phyloP scores from a whole-genome alignment of 1,139 yeast species.

The Spathaspora sp. region DNA sequence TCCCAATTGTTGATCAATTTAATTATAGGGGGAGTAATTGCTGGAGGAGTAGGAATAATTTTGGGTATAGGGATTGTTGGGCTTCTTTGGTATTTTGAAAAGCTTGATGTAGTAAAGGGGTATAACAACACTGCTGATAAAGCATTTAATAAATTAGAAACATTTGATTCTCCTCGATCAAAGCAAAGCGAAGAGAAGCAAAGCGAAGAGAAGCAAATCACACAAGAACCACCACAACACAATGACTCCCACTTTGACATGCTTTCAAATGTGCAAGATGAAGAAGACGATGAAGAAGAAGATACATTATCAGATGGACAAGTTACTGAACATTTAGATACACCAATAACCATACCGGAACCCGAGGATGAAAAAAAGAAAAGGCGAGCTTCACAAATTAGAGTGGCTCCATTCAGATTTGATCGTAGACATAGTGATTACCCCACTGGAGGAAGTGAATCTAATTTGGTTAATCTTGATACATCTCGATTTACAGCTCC shows the following conservation, averaged over 20 bases:
- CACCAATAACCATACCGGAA: not conserved
- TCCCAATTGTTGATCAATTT: constrained; percentile 7
- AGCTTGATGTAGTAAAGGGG: constrained; percentile 1
- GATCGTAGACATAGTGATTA: constrained; percentile 6
- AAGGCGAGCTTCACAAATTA: constrained; percentile 11
- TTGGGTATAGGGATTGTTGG: constrained; percentile 29
- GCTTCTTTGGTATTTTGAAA: constrained; percentile 28
- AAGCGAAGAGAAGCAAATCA: not conserved
- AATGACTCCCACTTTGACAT: not conserved
- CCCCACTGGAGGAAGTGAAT: constrained; percentile 2
- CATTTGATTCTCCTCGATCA: not conserved
- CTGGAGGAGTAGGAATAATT: constrained; percentile 15
- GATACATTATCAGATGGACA: constrained; percentile 1
- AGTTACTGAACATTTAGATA: too few species aligned
- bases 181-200: not conserved
- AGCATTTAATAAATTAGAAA: not conserved
- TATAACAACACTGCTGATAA: not conserved
- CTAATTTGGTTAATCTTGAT: constrained; percentile 2
- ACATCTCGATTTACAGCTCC: constrained; percentile 4
- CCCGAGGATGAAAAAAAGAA: not conserved
- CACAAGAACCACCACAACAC: constrained; percentile 1
- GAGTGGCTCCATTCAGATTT: constrained; percentile 14
- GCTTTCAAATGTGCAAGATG: not conserved
- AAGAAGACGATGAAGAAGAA: constrained; percentile 4
- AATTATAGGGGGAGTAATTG: constrained; percentile 4